Percentiles rank a stretch among this genome's conserved stretches.
These are phyloP conservation scores for Fusarium tuaranense DNA, from an alignment of 2,329 filamentous ascomycete species.

Conservation along the genomic window DNA sequence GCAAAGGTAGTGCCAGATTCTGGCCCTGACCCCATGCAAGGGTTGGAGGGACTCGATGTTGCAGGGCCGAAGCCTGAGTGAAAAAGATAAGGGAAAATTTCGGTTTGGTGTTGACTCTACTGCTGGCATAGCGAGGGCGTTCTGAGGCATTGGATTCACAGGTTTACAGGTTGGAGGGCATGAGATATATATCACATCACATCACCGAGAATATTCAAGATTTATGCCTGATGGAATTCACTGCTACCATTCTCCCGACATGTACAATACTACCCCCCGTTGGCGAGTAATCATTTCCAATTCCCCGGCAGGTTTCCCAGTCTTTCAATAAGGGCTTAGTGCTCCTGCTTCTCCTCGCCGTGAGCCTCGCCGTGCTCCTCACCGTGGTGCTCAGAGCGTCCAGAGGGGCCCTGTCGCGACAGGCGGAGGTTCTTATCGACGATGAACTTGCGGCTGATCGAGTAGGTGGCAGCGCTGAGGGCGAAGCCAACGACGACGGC, in stretches of 20 bases:
- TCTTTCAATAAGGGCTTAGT: constrained; percentile 37
- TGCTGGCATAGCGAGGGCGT: constrained; percentile 62
- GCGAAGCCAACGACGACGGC: constrained; percentile 91
- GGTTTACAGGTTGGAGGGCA: constrained; percentile 30
- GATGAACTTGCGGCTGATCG: constrained; percentile 82
- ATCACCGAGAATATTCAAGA: constrained; percentile 41
- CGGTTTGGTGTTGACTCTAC: constrained; percentile 36
- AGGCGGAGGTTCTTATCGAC: constrained; percentile 95
- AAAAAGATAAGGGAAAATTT: constrained; percentile 50
- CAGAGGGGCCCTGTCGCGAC: constrained; percentile 71
- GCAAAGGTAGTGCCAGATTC: constrained; percentile 56
- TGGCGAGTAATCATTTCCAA: constrained; percentile 35
- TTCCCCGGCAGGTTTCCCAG: constrained; percentile 22
- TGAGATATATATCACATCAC: constrained; percentile 39
- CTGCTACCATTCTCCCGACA: constrained; percentile 41
- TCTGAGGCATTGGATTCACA: constrained; percentile 44
- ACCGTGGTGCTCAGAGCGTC: constrained; percentile 51
- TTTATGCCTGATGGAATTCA: constrained; percentile 40
- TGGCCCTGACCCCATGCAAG: constrained; percentile 92
- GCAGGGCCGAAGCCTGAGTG: constrained; percentile 84
- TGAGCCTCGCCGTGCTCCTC: constrained; percentile 38
- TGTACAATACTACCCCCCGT: constrained; percentile 39
- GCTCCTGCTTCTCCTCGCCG: constrained; percentile 47
- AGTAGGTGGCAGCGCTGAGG: constrained; percentile 84
- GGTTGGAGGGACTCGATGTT: constrained; percentile 91